Percentiles rank a stretch among this genome's conserved stretches.
These are phyloP conservation scores for Beauveria pseudobassiana DNA, from an alignment of 2,329 filamentous ascomycete genomes.

Conservation along the genomic window DNA sequence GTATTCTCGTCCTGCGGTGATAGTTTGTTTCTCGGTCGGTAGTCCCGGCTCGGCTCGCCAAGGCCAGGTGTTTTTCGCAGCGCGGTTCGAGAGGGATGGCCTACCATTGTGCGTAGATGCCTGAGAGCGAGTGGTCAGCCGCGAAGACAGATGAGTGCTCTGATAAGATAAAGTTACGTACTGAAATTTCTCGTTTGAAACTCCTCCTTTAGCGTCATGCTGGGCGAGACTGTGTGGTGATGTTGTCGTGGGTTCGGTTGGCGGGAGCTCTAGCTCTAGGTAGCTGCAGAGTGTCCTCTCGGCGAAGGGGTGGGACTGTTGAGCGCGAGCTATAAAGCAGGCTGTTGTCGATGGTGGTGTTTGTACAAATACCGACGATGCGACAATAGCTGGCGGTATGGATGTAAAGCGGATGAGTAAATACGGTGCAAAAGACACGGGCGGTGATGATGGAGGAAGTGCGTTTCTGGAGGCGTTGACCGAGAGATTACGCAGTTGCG, in stretches of 20 bases:
- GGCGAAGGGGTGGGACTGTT: background rate
- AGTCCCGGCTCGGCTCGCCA: background rate
- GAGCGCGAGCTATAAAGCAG: background rate
- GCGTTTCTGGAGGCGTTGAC: slow-evolving; percentile 2
- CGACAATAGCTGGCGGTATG: background rate
- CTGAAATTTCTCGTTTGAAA: slow-evolving; percentile 69
- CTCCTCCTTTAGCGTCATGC: slow-evolving; percentile 65
- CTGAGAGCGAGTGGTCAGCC: slow-evolving; percentile 36
- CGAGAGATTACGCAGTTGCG: slow-evolving; percentile 12
- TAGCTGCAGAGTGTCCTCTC: slow-evolving; percentile 7
- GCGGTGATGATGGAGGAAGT: slow-evolving; percentile 1
- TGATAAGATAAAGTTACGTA: slow-evolving; percentile 33
- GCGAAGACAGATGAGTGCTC: background rate
- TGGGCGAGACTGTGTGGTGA: slow-evolving; percentile 26
- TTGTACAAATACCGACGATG: background rate
- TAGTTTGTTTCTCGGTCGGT: background rate
- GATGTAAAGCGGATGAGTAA: background rate
- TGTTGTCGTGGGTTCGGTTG: background rate
- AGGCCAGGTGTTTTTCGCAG: background rate
- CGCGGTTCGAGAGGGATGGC: slow-evolving; percentile 18
- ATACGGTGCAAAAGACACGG: background rate
- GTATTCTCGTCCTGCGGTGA: background rate
- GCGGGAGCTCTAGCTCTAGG: background rate
- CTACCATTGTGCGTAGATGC: slow-evolving; percentile 73
- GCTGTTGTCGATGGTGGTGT: background rate